Conservation (phyloP, 768 basidiomycete species). For the Auriculariales sp. region DNA sequence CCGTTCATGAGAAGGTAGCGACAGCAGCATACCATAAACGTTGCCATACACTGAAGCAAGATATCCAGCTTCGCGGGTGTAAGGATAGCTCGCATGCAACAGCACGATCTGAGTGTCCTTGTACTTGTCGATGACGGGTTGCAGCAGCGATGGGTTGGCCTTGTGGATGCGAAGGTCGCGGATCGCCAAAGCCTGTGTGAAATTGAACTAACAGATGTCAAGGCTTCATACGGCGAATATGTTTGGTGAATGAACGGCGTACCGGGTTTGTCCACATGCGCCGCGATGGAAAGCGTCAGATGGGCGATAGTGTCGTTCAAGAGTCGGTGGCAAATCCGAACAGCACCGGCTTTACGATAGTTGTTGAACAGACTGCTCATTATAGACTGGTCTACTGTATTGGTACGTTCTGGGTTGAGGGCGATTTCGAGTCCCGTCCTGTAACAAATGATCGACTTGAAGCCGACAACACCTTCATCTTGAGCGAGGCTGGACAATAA, state of each 20-base stretch:
- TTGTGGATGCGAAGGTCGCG: slow-evolving; percentile 44
- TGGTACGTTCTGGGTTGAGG: slow-evolving; percentile 11
- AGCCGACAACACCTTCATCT: slow-evolving; percentile 40
- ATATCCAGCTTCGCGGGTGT: slow-evolving; percentile 65
- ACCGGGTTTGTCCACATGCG: slow-evolving; percentile 45
- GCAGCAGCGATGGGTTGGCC: slow-evolving; percentile 52
- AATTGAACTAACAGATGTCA: slow-evolving; percentile 47
- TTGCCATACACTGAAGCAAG: slow-evolving; percentile 56
- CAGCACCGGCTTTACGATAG: slow-evolving; percentile 18
- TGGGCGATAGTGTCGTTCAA: slow-evolving; percentile 58
- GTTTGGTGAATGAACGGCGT: slow-evolving; percentile 8
- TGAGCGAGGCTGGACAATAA: slow-evolving; percentile 23
- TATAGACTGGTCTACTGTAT: slow-evolving; percentile 11
- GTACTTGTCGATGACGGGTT: slow-evolving; percentile 50
- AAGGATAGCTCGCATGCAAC: slow-evolving; percentile 68
- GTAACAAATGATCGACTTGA: slow-evolving; percentile 70
- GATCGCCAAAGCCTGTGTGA: slow-evolving; percentile 71
- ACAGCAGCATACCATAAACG: slow-evolving; percentile 35
- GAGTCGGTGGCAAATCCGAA: slow-evolving; percentile 44
- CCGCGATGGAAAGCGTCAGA: slow-evolving; percentile 37
- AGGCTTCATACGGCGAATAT: not conserved
- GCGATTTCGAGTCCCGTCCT: slow-evolving; percentile 54
- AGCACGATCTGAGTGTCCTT: slow-evolving; percentile 49
- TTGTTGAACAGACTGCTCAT: slow-evolving; percentile 19
- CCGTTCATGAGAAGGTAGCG: not conserved